Base-by-base conservation (phyloP, 108 stramenopile genomes). In the Epipyxis sp. region DNA sequence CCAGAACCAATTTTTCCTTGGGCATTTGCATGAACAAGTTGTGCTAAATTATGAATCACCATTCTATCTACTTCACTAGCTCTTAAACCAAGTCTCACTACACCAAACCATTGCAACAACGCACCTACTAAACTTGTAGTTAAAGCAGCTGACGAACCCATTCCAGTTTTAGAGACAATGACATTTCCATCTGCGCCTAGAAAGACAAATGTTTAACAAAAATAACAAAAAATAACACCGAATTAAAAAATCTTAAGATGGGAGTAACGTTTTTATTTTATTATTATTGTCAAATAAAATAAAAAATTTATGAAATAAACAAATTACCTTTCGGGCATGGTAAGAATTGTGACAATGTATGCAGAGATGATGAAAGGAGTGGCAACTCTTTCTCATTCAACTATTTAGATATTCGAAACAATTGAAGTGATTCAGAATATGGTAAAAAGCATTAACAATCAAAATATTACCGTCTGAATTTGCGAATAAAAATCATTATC, bases 401-500 rank as follows among this genome's bases (percentile, higher is more conserved):
- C 77, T 91, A 85, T 20, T 85, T 6, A n/a, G n/a, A n/a, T n/a
- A n/a, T n/a, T n/a, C n/a, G n/a, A n/a, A n/a, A n/a, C n/a, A n/a
- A n/a, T n/a, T n/a, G n/a, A n/a, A n/a, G n/a, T n/a, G n/a, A n/a
- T n/a, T n/a, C n/a, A n/a, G n/a, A n/a, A n/a, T n/a, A n/a, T n/a
- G n/a, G n/a, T n/a, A n/a, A n/a, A n/a, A n/a, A n/a, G n/a, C n/a
- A n/a, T n/a, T n/a, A n/a, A n/a, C n/a, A n/a, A n/a, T n/a, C n/a
- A n/a, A n/a, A n/a, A n/a, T n/a, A n/a, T n/a, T n/a, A n/a, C n/a
- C n/a, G n/a, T n/a, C n/a, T n/a, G n/a, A n/a, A n/a, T n/a, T 42
- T 94, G 89, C n/a, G 90, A 90, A 85, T 97, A 97, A 89, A 97
- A 97, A 74, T 96, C 96, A 84, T 97, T 97, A 83, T 95, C 93